Evolutionary conservation across 257 asterid species (phyloP).

Genomic region (Vinca minor): DNA sequence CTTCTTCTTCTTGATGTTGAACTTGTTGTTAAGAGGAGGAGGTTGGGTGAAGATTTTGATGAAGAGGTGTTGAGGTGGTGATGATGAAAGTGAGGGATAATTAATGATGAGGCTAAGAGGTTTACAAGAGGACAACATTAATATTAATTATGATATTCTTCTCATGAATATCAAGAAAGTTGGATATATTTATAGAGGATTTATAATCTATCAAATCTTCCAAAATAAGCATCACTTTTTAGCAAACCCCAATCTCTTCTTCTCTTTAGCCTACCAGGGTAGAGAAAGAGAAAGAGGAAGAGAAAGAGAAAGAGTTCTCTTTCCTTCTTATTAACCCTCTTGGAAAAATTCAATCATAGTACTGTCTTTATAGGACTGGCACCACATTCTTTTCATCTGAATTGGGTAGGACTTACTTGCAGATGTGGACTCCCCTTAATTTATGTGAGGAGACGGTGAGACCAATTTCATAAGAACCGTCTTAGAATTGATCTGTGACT

Average conservation of each 20-base stretch:
- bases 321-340: neutral
- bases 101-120: constrained; percentile 44
- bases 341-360: too few species aligned
- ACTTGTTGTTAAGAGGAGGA: constrained; percentile 20
- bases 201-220: too few species aligned
- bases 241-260: constrained; percentile 12
- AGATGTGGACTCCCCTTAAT: too few species aligned
- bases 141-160: constrained; percentile 28
- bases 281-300: constrained; percentile 2
- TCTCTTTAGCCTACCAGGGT: neutral
- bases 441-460: too few species aligned
- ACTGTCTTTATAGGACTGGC: too few species aligned
- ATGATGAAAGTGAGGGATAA: constrained; percentile 51
- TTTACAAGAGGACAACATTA: constrained; percentile 39
- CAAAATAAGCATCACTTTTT: too few species aligned
- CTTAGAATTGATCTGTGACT: too few species aligned
- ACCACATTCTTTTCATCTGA: too few species aligned
- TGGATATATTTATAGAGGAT: too few species aligned
- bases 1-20: neutral
- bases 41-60: constrained; percentile 19
- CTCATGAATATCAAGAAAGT: constrained; percentile 1
- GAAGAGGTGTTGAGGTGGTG: constrained; percentile 29
- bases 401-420: too few species aligned
- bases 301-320: neutral
- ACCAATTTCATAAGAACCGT: too few species aligned